A percentile compares a stretch with the other conserved stretches of the same genome.
Evolutionary conservation across 805 yeast genomes (phyloP).

Genomic region (Yarrowia yakushimensis): DNA sequence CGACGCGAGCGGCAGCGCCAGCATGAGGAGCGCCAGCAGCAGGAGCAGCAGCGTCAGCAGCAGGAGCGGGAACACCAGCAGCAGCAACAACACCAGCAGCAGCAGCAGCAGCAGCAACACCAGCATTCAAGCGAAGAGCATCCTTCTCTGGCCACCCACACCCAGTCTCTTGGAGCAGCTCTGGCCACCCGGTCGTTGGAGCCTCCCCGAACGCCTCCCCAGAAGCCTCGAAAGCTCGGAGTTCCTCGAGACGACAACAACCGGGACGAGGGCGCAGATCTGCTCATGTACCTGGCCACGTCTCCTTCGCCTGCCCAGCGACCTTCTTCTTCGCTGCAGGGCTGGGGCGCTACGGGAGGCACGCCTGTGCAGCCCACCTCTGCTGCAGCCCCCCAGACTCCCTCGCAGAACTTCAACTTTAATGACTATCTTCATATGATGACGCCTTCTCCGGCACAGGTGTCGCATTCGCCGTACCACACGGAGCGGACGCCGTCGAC

Average conservation of each 20-base stretch:
- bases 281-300: slow-evolving; percentile 75
- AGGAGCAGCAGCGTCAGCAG: neutral
- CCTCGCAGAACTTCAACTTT: slow-evolving; percentile 59
- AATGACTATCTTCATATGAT: slow-evolving; percentile 76
- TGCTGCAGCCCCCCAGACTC: slow-evolving; percentile 35
- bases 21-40: neutral
- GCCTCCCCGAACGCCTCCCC: slow-evolving; percentile 36
- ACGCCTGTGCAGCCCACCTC: slow-evolving; percentile 23
- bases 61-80: neutral
- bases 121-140: neutral
- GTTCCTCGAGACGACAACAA: slow-evolving; percentile 25
- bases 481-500: slow-evolving; percentile 27
- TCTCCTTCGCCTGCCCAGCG: slow-evolving; percentile 65
- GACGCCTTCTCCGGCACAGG: slow-evolving; percentile 50
- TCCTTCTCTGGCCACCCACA: neutral
- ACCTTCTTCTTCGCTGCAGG: slow-evolving; percentile 27
- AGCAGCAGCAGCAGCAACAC: neutral
- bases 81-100: neutral
- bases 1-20: neutral
- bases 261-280: slow-evolving; percentile 69
- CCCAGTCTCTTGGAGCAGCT: slow-evolving; percentile 1
- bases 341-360: slow-evolving; percentile 13
- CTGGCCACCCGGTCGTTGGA: slow-evolving; percentile 22
- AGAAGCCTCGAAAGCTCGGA: slow-evolving; percentile 23
- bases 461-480: slow-evolving; percentile 27